Evolutionary conservation across 176 grass and related monocot species (phyloP).

Genomic region (Ensete glaucum): DNA sequence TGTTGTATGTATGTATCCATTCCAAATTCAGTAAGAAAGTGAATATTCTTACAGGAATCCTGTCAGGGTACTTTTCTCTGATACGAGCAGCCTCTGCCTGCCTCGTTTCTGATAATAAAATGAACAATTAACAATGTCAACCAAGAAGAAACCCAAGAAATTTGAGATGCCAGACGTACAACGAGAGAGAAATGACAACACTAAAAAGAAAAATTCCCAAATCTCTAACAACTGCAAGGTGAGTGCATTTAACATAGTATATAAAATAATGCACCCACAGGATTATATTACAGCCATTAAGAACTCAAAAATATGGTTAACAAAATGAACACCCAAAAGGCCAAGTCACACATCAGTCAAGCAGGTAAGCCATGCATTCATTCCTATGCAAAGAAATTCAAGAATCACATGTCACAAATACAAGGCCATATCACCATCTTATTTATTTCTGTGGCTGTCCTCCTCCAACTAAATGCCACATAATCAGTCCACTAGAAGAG

Average conservation of each 20-base stretch:
- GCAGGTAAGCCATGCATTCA: too few species aligned
- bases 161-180: background rate
- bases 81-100: constrained; percentile 11
- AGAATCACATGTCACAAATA: too few species aligned
- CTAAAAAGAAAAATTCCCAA: background rate
- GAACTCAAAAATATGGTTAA: too few species aligned
- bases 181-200: too few species aligned
- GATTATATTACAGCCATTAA: too few species aligned
- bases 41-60: constrained; percentile 7
- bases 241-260: background rate
- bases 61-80: constrained; percentile 14
- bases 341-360: too few species aligned
- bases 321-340: too few species aligned
- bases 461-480: background rate
- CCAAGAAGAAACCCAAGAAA: background rate
- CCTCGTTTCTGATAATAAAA: constrained; percentile 4
- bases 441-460: background rate
- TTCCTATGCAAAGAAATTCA: too few species aligned
- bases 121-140: background rate
- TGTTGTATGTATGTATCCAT: too few species aligned
- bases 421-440: background rate
- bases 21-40: background rate
- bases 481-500: background rate
- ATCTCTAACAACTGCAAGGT: background rate
- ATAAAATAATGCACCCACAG: background rate